Base-by-base conservation (phyloP, 2,329 filamentous ascomycete genomes). In the Fusarium mexicanum region DNA sequence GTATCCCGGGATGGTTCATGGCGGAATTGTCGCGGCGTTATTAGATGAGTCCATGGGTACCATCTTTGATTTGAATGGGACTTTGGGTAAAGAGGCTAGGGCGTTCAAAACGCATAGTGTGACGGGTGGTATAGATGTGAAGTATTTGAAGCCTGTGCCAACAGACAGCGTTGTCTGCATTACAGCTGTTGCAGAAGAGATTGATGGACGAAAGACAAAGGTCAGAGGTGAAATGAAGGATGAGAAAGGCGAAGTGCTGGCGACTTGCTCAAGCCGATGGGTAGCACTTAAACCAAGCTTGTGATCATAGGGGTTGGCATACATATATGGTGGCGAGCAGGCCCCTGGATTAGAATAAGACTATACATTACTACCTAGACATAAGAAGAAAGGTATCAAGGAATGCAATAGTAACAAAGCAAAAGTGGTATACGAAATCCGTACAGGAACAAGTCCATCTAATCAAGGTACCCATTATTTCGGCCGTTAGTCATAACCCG, bases 1-100 rank as follows among this genome's bases (percentile, higher is more conserved):
- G 5, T 81, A 79, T 40, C 73, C 78, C 2, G 74, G 74, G 13
- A 66, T 84, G 16, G 68, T 83, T 5, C 83, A 85, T 61, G 83
- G 83, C 12, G 83, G 83, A 17, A 70, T 84, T 51, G 75, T 78
- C 14, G 79, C 80, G 41, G 74, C 83, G 10, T 69, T 85, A 61
- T 67, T 82, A 31, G 83, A 85, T 54, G 83, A 85, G 77, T 72
- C 80, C 10, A 80, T 83, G 71, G 82, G 82, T 8, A 74, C 76
- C 5, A 65, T 85, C 24, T 79, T 81, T 29, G 83, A 84, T 57
- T 72, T 84, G 12, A 85, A 85, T 35, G 62, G 71, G 26, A 79
- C 78, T 0, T 71, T 84, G 43, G 77, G 77, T 5, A 83, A 84
- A 66, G 63, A 77, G 3, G 78, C 76, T 2, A 69, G 74, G 18